Conservation (phyloP, 164 flowering plant species). For the Vitis amurensis region DNA sequence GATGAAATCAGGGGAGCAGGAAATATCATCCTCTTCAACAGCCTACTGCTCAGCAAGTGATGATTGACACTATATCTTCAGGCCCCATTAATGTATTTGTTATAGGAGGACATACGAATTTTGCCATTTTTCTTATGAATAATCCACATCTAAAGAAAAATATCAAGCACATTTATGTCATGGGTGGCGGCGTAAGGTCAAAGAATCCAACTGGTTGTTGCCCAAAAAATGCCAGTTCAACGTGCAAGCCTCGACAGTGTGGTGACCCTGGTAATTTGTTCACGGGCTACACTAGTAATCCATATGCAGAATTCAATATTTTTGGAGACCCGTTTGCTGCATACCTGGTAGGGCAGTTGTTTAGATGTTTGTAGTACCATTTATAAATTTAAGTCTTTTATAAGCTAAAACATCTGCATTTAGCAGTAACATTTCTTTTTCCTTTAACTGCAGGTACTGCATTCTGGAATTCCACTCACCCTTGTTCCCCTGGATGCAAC, state of each 20-base stretch:
- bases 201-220: conserved; percentile 82
- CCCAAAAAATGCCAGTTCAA: conserved; percentile 44
- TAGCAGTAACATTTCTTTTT: neutral
- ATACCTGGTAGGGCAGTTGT: conserved; percentile 60
- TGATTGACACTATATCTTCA: conserved; percentile 63
- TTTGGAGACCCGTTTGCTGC: conserved; percentile 95
- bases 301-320: conserved; percentile 88
- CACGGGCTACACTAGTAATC: conserved; percentile 66
- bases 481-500: conserved; percentile 96
- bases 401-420: neutral
- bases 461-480: conserved; percentile 87
- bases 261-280: conserved; percentile 82
- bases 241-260: conserved; percentile 66
- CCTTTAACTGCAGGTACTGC: conserved; percentile 61
- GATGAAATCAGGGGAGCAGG: conserved; percentile 62
- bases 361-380: neutral
- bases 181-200: conserved; percentile 91
- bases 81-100: conserved; percentile 70
- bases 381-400: no score
- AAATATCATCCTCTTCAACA: conserved; percentile 73
- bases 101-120: conserved; percentile 72
- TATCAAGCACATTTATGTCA: conserved; percentile 69
- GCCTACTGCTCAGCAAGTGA: conserved; percentile 83
- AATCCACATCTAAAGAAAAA: conserved; percentile 84
- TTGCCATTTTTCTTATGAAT: conserved; percentile 76